A percentile compares a stretch with the other conserved stretches of the same genome.
Conservation (phyloP, 2,329 filamentous ascomycete genomes). For the Trichoderma lentiforme region DNA sequence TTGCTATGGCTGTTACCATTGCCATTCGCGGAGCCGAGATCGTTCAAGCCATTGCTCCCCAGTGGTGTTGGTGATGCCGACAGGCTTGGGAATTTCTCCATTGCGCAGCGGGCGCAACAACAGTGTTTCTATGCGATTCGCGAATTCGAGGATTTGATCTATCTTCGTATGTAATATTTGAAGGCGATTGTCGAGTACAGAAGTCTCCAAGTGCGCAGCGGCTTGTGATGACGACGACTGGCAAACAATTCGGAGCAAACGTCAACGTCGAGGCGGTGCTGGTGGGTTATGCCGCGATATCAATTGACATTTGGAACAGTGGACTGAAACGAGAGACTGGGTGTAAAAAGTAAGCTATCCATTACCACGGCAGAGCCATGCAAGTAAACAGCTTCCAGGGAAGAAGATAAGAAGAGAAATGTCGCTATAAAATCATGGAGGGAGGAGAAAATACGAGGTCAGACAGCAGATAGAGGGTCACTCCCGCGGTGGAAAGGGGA, state of each 20-base stretch:
- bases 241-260: neutral
- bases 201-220: neutral
- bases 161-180: neutral
- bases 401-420: neutral
- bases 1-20: neutral
- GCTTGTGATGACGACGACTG: neutral
- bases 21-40: slow-evolving; percentile 30
- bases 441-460: neutral
- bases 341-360: neutral
- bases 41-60: slow-evolving; percentile 28
- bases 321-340: slow-evolving; percentile 6
- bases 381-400: neutral
- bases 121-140: neutral
- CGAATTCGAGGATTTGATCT: neutral
- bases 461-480: neutral
- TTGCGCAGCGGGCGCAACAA: slow-evolving; percentile 24
- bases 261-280: slow-evolving; percentile 1
- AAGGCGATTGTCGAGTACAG: neutral
- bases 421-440: neutral
- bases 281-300: neutral
- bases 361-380: slow-evolving; percentile 13
- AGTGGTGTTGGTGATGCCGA: slow-evolving; percentile 40
- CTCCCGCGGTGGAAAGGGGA: neutral
- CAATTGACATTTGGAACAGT: slow-evolving; percentile 3
- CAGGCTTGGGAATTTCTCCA: slow-evolving; percentile 59